Conservation (phyloP, 2,329 filamentous ascomycete species). For the Coniochaeta sp. region DNA sequence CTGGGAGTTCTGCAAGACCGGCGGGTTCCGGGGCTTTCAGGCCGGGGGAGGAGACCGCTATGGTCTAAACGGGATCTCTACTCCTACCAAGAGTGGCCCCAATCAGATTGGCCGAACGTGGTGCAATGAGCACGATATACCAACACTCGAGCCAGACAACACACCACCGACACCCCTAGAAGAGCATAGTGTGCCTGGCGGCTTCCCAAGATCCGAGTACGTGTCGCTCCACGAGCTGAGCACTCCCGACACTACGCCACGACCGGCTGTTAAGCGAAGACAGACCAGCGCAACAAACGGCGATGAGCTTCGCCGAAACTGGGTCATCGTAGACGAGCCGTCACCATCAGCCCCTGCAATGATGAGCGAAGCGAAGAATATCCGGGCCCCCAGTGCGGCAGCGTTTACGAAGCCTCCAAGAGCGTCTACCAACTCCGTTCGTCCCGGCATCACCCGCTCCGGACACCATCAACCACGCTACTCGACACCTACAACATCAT, state of each 20-base stretch:
- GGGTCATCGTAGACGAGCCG: constrained; percentile 57
- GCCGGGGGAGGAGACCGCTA: constrained; percentile 76
- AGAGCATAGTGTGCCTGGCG: constrained; percentile 15
- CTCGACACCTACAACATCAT: constrained; percentile 11
- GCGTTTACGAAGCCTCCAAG: constrained; percentile 7
- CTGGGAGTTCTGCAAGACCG: constrained; percentile 73
- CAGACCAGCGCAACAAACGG: constrained; percentile 39
- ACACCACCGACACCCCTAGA: background rate
- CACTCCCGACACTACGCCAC: constrained; percentile 31
- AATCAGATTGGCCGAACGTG: constrained; percentile 12
- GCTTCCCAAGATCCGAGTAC: constrained; percentile 24
- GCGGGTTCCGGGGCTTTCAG: constrained; percentile 75
- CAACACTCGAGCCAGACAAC: constrained; percentile 14
- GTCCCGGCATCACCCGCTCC: constrained; percentile 5
- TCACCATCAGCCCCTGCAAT: constrained; percentile 5
- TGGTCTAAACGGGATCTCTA: constrained; percentile 32
- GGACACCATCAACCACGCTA: constrained; percentile 6
- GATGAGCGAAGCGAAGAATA: constrained; percentile 9
- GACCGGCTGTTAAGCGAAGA: constrained; percentile 43
- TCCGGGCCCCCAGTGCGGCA: constrained; percentile 1
- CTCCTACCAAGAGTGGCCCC: constrained; percentile 6
- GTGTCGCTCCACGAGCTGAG: constrained; percentile 20
- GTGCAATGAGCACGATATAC: constrained; percentile 20
- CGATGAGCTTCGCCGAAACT: constrained; percentile 57
- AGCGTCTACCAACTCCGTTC: constrained; percentile 10